These are phyloP conservation scores for Phalaenopsis equestris DNA, from an alignment of 106 monocot genomes.

Conservation along the genomic window DNA sequence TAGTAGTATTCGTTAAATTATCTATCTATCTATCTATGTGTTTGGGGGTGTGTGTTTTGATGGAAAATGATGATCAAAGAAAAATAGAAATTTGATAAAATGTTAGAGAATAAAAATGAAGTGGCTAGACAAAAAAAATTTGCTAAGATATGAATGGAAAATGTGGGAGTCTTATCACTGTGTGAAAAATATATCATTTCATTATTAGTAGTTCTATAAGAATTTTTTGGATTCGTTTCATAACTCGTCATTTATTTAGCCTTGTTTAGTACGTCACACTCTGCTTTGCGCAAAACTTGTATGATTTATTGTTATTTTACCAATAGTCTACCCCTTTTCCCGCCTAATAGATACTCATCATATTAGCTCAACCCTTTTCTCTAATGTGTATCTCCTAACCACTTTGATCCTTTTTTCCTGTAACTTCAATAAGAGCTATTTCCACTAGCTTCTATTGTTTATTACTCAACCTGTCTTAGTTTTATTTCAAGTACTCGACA, in stretches of 20 bases:
- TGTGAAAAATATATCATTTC: neutral
- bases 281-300: neutral
- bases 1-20: constrained; percentile 7
- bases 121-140: neutral
- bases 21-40: neutral
- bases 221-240: neutral
- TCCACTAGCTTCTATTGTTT: too few species aligned
- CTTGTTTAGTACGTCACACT: too few species aligned
- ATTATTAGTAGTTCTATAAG: neutral
- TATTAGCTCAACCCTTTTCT: neutral
- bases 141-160: too few species aligned
- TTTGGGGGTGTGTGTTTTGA: neutral
- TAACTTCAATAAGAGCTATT: too few species aligned
- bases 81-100: neutral
- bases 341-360: neutral
- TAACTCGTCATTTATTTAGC: neutral
- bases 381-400: neutral
- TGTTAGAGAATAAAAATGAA: neutral
- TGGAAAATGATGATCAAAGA: neutral
- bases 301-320: neutral
- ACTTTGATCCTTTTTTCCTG: neutral
- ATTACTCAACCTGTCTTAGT: too few species aligned
- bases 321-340: neutral
- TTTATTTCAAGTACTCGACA: too few species aligned
- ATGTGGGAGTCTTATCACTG: neutral